Evolutionary conservation across 148 eudicot genomes (phyloP), one percentile per base, ranked within the genome.

Genomic region (Vaccinium vitisidaea): DNA sequence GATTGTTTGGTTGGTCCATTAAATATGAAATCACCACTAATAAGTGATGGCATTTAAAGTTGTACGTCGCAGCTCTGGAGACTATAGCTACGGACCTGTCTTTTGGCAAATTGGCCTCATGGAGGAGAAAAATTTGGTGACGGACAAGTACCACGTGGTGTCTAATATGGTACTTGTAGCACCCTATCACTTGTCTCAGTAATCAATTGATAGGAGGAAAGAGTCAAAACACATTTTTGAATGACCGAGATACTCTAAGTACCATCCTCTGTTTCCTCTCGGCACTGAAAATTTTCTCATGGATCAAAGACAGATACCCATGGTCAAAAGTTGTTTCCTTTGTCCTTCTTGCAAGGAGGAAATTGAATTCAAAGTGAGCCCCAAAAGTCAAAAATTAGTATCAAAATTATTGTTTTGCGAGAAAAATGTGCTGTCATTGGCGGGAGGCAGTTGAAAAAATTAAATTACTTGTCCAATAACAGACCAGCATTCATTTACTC

Each of bases 391-490:
- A 25, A 23, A 32, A 32, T 32, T 65, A n/a, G n/a, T n/a, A 7
- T 65, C 71, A 27, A 1, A 21, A 23, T n/a, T 8, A 65, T 23
- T 65, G 13, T 9, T 27, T 65, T 9, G 23, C 70, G n/a, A 65
- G 23, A 65, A 0, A 65, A 15, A 4, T 9, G 32, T 8, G 71
- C 71, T 65, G 71, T 65, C 43, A n/a, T 67, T 67, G n/a, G 83
- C 67, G 75, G 74, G 75, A 2, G 83, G 30, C 83, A 36, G 83
- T 81, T 81, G 83, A 76, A 49, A 81, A 7, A 81, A 65, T 46
- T 65, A 65, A 81, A 67, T 48, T 48, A 19, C 39, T 48, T 23
- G 83, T 11, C 83, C 76, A 65, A 67, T 67, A 9, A 49, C 12
- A 46, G 46, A 3, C 19, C 59, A 49, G 25, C 75, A 49, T 50